Conservation (phyloP, 257 asterid genomes). For the Schizonepeta tenuifolia region DNA sequence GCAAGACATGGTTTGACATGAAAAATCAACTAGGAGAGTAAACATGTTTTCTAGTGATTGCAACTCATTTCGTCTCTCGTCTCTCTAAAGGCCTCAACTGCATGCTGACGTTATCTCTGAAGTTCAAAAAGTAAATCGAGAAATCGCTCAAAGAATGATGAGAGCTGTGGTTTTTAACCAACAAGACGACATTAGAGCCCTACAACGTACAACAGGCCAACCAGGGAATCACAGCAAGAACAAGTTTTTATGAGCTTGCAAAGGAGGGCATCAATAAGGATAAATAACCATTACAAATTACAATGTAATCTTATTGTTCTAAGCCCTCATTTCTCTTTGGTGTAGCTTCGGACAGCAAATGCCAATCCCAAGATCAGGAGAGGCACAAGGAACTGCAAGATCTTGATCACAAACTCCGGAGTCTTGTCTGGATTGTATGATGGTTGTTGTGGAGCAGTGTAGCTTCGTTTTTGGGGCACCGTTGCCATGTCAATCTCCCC, state of each 20-base stretch:
- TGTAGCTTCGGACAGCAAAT: constrained; percentile 64
- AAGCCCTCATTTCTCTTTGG: constrained; percentile 59
- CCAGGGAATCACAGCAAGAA: background rate
- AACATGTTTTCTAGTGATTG: no score
- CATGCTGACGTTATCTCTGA: background rate
- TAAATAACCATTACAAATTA: background rate
- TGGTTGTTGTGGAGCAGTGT: constrained; percentile 51
- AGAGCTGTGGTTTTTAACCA: background rate
- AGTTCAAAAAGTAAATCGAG: background rate
- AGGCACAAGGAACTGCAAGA: constrained; percentile 84
- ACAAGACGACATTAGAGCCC: background rate
- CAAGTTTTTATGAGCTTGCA: constrained; percentile 8
- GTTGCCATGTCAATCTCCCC: constrained; percentile 63
- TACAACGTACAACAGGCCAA: background rate
- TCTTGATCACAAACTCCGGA: constrained; percentile 72
- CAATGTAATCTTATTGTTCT: background rate
- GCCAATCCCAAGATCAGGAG: constrained; percentile 79
- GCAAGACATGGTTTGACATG: no score
- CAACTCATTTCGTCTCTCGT: no score
- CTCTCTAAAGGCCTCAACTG: no score
- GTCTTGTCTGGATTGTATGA: constrained; percentile 66
- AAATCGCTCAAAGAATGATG: background rate
- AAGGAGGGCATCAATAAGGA: constrained; percentile 9
- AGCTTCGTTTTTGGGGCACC: constrained; percentile 55
- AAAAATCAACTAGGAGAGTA: no score